phyloP scores from a whole-genome alignment of 2,329 filamentous ascomycete genomes.

The Waltergamsia citrina region DNA sequence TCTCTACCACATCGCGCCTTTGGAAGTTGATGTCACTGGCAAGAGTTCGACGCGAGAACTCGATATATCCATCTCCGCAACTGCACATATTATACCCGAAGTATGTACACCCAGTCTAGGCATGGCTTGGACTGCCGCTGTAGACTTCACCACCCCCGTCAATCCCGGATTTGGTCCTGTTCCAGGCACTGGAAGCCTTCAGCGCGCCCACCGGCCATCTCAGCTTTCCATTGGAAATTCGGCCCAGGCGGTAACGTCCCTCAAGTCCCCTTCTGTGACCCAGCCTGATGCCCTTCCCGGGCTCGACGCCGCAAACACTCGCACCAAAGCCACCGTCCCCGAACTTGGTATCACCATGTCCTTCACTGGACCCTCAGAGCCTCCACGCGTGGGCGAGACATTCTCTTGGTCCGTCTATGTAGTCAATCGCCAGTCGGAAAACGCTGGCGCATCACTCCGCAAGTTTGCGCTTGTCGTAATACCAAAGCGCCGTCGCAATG shows the following conservation, averaged over 20 bases:
- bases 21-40: constrained; percentile 22
- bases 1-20: constrained; percentile 55
- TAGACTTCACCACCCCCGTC: constrained; percentile 60
- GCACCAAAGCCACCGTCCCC: constrained; percentile 36
- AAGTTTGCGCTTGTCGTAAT: constrained; percentile 63
- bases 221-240: constrained; percentile 46
- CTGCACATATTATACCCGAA: constrained; percentile 43
- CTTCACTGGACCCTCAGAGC: constrained; percentile 50
- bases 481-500: constrained; percentile 52
- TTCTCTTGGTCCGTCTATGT: constrained; percentile 70
- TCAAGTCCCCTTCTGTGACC: constrained; percentile 45
- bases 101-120: constrained; percentile 50
- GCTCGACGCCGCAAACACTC: constrained; percentile 42
- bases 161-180: constrained; percentile 52
- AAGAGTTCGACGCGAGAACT: constrained; percentile 43
- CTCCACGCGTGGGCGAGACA: constrained; percentile 52
- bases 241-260: constrained; percentile 41
- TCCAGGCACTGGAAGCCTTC: constrained; percentile 46
- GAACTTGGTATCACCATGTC: constrained; percentile 69
- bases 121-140: constrained; percentile 58
- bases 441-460: constrained; percentile 33
- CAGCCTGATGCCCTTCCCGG: constrained; percentile 51
- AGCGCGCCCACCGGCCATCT: constrained; percentile 51
- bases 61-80: constrained; percentile 51
- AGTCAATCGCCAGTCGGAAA: constrained; percentile 56